Evolutionary conservation across 768 basidiomycete species (phyloP).

Genomic region (Psilocybe cyanescens): DNA sequence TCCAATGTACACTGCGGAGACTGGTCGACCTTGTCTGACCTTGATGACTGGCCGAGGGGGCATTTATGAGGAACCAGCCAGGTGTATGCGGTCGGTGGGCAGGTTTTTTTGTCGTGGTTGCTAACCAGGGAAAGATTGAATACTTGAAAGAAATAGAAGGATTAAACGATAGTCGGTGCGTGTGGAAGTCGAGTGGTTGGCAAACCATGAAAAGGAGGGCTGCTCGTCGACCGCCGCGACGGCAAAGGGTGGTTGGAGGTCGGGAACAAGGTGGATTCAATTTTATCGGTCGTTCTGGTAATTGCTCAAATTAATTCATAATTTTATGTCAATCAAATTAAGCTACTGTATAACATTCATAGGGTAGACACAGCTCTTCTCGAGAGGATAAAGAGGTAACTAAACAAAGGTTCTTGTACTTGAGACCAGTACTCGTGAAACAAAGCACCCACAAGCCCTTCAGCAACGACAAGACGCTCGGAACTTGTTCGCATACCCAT

Average conservation of each 20-base stretch:
- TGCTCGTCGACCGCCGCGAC: constrained; percentile 37
- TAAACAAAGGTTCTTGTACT: background rate
- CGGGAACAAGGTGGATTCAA: constrained; percentile 15
- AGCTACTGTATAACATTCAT: background rate
- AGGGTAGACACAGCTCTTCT: background rate
- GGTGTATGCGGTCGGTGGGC: constrained; percentile 7
- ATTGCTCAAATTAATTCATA: background rate
- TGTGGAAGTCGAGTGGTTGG: constrained; percentile 12
- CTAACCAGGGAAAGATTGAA: constrained; percentile 17
- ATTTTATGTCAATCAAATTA: background rate
- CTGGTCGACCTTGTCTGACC: constrained; percentile 36
- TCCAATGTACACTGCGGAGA: constrained; percentile 49
- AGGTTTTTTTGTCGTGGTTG: constrained; percentile 10
- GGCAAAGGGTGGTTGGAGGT: constrained; percentile 21
- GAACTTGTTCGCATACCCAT: background rate
- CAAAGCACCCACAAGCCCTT: background rate
- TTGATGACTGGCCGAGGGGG: constrained; percentile 38
- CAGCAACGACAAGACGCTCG: background rate
- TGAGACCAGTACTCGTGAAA: background rate
- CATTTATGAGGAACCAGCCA: constrained; percentile 30
- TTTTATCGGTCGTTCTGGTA: constrained; percentile 3
- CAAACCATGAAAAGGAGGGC: constrained; percentile 26
- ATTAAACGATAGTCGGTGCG: constrained; percentile 21
- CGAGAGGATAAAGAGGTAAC: background rate
- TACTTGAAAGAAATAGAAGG: constrained; percentile 20